These are phyloP conservation scores for Hydrangea macrophylla DNA, from an alignment of 148 eudicot genomes.

Conservation along the genomic window DNA sequence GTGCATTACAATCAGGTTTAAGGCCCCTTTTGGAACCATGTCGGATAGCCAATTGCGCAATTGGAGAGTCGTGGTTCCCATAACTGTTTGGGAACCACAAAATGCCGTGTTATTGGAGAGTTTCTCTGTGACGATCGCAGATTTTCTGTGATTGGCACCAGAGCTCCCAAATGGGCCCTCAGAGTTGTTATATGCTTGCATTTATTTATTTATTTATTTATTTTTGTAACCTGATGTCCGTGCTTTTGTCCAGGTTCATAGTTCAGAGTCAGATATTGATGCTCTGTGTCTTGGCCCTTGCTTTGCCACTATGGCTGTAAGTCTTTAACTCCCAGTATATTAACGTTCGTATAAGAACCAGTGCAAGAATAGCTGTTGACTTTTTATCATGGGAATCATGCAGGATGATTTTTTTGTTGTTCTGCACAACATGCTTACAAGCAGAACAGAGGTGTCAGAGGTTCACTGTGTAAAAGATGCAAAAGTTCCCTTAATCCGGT, in stretches of 20 bases:
- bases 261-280: slow-evolving; percentile 54
- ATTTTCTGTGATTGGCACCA: too few relatives aligned
- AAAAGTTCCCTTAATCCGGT: slow-evolving; percentile 55
- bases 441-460: slow-evolving; percentile 44
- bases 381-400: slow-evolving; percentile 1
- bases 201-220: background rate
- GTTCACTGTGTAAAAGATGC: slow-evolving; percentile 55
- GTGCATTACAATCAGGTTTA: too few relatives aligned
- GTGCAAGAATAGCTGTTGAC: slow-evolving; percentile 4
- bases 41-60: too few relatives aligned
- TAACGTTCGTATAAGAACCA: background rate
- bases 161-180: too few relatives aligned
- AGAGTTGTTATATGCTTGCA: too few relatives aligned
- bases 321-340: slow-evolving; percentile 10
- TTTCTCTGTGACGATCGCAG: too few relatives aligned
- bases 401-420: slow-evolving; percentile 63
- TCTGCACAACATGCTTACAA: slow-evolving; percentile 45
- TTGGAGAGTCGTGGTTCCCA: too few relatives aligned
- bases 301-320: slow-evolving; percentile 50
- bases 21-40: too few relatives aligned
- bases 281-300: slow-evolving; percentile 59
- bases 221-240: background rate
- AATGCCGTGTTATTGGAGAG: too few relatives aligned
- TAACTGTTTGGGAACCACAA: too few relatives aligned
- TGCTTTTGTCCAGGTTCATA: slow-evolving; percentile 43